A percentile compares a stretch with the other conserved stretches of the same genome.
Evolutionary conservation across 2,329 filamentous ascomycete genomes (phyloP).

Genomic region (Hypoxylon sp.): DNA sequence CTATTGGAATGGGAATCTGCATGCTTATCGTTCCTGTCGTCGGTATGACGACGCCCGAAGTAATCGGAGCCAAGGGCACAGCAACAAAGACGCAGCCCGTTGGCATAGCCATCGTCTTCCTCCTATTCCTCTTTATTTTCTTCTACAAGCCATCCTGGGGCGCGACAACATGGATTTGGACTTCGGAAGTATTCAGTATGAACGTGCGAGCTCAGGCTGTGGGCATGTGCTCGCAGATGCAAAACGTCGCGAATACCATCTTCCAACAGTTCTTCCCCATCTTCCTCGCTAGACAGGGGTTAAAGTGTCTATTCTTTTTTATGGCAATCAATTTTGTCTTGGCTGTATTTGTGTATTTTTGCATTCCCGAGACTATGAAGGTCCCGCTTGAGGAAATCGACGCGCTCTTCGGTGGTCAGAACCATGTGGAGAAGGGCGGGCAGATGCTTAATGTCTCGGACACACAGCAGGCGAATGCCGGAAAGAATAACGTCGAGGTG

Average conservation of each 20-base stretch:
- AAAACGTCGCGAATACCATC: slow-evolving; percentile 75
- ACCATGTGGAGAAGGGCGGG: slow-evolving; percentile 67
- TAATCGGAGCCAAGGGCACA: slow-evolving; percentile 57
- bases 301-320: slow-evolving; percentile 60
- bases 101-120: slow-evolving; percentile 76
- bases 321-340: slow-evolving; percentile 62
- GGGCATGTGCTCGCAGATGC: slow-evolving; percentile 72
- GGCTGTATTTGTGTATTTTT: slow-evolving; percentile 64
- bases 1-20: slow-evolving; percentile 75
- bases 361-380: slow-evolving; percentile 65
- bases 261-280: slow-evolving; percentile 79
- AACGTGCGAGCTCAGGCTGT: slow-evolving; percentile 79
- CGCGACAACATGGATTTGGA: slow-evolving; percentile 79
- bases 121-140: slow-evolving; percentile 75
- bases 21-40: slow-evolving; percentile 74
- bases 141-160: slow-evolving; percentile 80
- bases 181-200: slow-evolving; percentile 76
- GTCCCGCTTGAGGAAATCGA: slow-evolving; percentile 69
- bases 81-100: slow-evolving; percentile 68
- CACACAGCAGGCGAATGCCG: slow-evolving; percentile 19
- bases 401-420: slow-evolving; percentile 66
- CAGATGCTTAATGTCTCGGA: slow-evolving; percentile 56
- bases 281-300: slow-evolving; percentile 69
- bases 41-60: slow-evolving; percentile 65
- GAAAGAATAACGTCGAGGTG: slow-evolving; percentile 30